Conservation (phyloP, 176 grass and related monocot genomes). For the Avena sativa region DNA sequence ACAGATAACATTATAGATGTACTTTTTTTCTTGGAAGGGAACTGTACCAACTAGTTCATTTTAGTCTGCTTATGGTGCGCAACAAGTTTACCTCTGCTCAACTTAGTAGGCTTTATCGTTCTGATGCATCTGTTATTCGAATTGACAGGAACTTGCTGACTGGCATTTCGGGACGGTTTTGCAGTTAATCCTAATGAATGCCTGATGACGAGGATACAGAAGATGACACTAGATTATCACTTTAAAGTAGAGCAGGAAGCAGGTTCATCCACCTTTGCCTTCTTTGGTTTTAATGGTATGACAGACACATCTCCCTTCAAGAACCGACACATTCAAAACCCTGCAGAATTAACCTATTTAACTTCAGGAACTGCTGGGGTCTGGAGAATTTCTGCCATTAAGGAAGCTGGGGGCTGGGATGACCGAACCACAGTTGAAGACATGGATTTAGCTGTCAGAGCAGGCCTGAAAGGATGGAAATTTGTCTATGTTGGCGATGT, state of each 20-base stretch:
- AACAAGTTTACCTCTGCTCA: background rate
- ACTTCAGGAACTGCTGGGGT: conserved; percentile 92
- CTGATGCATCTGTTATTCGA: conserved; percentile 71
- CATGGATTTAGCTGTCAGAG: conserved; percentile 98
- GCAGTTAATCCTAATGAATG: conserved; percentile 92
- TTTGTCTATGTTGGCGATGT: conserved; percentile 87
- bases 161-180: conserved; percentile 98
- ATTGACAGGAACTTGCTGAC: conserved; percentile 98
- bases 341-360: conserved; percentile 34
- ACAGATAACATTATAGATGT: background rate
- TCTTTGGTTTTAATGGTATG: conserved; percentile 99
- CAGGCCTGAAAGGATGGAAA: conserved; percentile 87
- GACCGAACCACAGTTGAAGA: conserved; percentile 98
- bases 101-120: conserved; percentile 50
- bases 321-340: background rate
- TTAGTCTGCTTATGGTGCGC: background rate
- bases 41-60: background rate
- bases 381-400: conserved; percentile 88
- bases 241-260: conserved; percentile 99
- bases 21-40: background rate
- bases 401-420: conserved; percentile 91
- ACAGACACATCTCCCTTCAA: conserved; percentile 2
- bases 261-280: conserved; percentile 82
- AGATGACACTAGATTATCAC: conserved; percentile 98
- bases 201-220: conserved; percentile 98